Conservation (phyloP, 2,329 filamentous ascomycete species). For the Pseudocercospora eumusae region DNA sequence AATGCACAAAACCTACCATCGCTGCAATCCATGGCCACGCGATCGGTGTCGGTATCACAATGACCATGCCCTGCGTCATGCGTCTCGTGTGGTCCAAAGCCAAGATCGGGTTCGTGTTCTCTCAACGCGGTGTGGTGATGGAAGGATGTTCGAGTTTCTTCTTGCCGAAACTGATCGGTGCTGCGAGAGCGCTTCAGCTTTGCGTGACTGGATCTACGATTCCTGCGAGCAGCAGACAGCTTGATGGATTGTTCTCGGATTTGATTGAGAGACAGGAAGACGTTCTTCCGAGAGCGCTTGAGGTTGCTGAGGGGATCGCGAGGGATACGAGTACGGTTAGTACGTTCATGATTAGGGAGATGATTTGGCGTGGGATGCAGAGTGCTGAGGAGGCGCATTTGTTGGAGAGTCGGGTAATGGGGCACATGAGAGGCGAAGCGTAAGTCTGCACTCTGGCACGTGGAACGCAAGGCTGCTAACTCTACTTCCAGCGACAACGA, state of each 20-base stretch:
- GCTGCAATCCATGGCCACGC: conserved; percentile 30
- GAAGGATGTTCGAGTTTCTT: conserved; percentile 30
- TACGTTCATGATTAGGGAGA: conserved; percentile 30
- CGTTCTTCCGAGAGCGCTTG: conserved; percentile 22
- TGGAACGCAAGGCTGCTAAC: too few species aligned
- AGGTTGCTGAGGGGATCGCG: conserved; percentile 23
- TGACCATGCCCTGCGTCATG: conserved; percentile 26
- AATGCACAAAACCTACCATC: conserved; percentile 30
- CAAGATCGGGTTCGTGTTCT: conserved; percentile 31
- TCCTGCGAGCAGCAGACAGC: conserved; percentile 17
- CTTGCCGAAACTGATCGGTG: conserved; percentile 25
- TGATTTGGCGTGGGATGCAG: conserved; percentile 25
- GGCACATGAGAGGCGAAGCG: conserved; percentile 25
- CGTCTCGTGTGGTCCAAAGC: conserved; percentile 26
- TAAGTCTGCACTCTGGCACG: too few species aligned
- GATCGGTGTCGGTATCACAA: conserved; percentile 29
- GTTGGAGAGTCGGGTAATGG: conserved; percentile 28
- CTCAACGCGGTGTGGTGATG: conserved; percentile 26
- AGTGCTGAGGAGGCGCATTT: conserved; percentile 29
- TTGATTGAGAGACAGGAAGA: conserved; percentile 26
- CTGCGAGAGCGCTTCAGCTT: conserved; percentile 23
- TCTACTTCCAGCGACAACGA: conserved; percentile 21
- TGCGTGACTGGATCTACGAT: conserved; percentile 20
- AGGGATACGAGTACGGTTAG: conserved; percentile 26
- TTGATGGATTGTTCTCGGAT: conserved; percentile 28